Percentiles rank a stretch among this genome's conserved stretches.
Conservation (phyloP, 2,329 filamentous ascomycete genomes). For the Xylaria polymorpha region DNA sequence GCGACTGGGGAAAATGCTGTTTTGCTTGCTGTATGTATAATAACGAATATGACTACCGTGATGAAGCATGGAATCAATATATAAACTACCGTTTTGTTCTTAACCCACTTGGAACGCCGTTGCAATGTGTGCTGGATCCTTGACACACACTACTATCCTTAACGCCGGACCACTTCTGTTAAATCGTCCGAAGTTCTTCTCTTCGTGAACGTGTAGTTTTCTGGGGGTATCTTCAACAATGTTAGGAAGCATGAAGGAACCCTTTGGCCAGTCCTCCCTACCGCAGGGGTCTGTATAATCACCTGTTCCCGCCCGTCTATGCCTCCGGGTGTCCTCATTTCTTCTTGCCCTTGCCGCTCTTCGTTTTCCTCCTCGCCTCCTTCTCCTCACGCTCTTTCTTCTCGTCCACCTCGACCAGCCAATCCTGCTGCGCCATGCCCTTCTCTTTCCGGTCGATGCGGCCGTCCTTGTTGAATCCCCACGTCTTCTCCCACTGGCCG, state of each 20-base stretch:
- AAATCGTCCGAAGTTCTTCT: conserved; percentile 6
- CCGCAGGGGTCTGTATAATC: neutral
- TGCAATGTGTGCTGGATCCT: conserved; percentile 20
- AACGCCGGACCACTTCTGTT: conserved; percentile 33
- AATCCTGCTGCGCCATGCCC: conserved; percentile 75
- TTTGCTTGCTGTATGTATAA: conserved; percentile 42
- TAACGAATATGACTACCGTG: conserved; percentile 35
- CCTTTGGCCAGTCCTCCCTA: neutral
- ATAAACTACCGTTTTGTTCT: conserved; percentile 34
- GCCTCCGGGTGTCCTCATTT: conserved; percentile 32
- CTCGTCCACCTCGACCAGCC: conserved; percentile 92
- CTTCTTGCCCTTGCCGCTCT: conserved; percentile 46
- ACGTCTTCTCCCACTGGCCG: conserved; percentile 91
- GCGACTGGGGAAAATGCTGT: conserved; percentile 16
- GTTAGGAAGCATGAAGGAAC: neutral
- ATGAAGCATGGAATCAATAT: conserved; percentile 36
- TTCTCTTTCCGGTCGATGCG: conserved; percentile 85
- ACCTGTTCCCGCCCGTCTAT: neutral
- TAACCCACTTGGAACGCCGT: conserved; percentile 30
- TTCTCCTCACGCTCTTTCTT: conserved; percentile 59
- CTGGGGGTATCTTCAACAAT: conserved; percentile 35
- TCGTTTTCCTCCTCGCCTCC: conserved; percentile 37
- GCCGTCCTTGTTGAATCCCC: conserved; percentile 74
- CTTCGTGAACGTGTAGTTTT: conserved; percentile 26
- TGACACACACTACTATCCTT: conserved; percentile 16